phyloP scores from a whole-genome alignment of 305 asterid species.

The Fraxinus paxiana region DNA sequence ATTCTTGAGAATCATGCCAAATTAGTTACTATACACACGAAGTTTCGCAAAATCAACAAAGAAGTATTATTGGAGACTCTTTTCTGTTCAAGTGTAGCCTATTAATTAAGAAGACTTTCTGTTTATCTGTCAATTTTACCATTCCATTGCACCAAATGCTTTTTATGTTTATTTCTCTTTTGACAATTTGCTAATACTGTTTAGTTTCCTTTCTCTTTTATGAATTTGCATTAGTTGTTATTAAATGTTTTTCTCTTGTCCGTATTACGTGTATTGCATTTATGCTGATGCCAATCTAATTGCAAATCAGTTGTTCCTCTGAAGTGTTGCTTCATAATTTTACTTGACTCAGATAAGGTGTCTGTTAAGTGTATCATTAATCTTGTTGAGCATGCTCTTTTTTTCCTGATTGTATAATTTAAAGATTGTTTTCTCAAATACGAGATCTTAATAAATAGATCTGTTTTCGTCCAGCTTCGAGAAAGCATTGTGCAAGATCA shows the following conservation, averaged over 20 bases:
- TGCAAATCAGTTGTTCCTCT: not conserved
- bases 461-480: slow-evolving; percentile 57
- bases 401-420: not conserved
- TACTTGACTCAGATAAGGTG: not conserved
- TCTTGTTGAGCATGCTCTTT: not conserved
- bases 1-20: not conserved
- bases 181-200: not conserved
- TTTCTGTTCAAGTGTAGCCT: not conserved
- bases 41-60: not conserved
- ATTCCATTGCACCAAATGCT: not conserved
- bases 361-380: not conserved
- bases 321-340: not conserved
- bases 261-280: not conserved
- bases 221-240: not conserved
- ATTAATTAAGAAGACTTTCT: not conserved
- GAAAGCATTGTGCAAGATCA: slow-evolving; percentile 76
- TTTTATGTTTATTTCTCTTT: not conserved
- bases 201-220: not conserved
- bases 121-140: not conserved
- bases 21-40: not conserved
- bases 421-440: slow-evolving; percentile 16
- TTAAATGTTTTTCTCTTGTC: not conserved
- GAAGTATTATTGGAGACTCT: not conserved
- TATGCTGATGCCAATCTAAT: not conserved
- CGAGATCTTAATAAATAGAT: slow-evolving; percentile 10